Conservation (phyloP, 169 alveolate species). For the Plasmodium cynomolgi region DNA sequence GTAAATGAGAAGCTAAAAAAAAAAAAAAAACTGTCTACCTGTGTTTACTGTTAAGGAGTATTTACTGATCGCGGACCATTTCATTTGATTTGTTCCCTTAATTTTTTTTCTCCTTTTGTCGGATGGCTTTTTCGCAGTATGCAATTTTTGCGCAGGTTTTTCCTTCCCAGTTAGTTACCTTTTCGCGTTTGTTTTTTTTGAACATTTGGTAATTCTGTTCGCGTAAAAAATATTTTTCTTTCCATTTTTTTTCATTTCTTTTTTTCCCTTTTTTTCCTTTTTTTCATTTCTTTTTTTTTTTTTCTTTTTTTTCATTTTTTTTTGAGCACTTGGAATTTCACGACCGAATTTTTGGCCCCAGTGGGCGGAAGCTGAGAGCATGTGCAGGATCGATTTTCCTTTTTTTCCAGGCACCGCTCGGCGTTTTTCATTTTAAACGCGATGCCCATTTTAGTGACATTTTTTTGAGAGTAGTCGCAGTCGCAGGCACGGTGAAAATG, state of each 20-base stretch:
- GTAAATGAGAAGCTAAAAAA: not conserved
- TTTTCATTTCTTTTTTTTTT: too few species aligned
- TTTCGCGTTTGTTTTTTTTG: not conserved
- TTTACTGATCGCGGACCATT: not conserved
- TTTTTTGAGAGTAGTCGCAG: not conserved
- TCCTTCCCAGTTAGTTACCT: not conserved
- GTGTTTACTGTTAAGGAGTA: not conserved
- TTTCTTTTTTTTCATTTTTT: not conserved
- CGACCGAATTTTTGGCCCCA: not conserved
- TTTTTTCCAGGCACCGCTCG: not conserved
- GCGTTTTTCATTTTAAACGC: not conserved
- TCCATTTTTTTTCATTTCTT: not conserved
- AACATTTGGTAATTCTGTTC: not conserved
- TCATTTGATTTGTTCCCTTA: not conserved
- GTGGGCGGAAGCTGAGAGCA: not conserved
- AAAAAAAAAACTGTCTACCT: not conserved
- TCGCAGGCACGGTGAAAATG: not conserved
- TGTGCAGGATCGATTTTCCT: not conserved
- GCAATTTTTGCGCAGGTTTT: not conserved
- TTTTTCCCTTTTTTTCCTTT: too few species aligned
- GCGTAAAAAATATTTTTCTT: not conserved
- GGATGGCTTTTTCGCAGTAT: not conserved
- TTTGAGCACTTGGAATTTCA: not conserved
- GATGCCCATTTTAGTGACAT: not conserved
- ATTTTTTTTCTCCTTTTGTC: not conserved